These are phyloP conservation scores for Fusarium torreyae DNA, from an alignment of 2,329 filamentous ascomycete species.

Conservation along the genomic window DNA sequence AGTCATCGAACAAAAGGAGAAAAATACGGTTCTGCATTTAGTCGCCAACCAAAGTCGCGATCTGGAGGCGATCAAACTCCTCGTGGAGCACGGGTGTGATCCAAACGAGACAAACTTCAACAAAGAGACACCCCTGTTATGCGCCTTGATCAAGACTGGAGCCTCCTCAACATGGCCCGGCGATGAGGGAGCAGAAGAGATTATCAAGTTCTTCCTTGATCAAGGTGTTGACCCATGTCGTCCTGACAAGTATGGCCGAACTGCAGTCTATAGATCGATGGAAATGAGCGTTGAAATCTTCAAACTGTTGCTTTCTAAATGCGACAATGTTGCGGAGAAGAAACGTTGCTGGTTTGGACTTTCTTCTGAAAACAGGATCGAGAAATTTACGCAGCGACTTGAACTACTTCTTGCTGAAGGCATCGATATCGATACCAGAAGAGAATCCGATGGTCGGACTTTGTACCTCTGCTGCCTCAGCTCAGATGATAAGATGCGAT, in stretches of 20 bases:
- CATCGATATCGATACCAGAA: slow-evolving; percentile 26
- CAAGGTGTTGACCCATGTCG: slow-evolving; percentile 31
- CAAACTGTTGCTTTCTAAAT: slow-evolving; percentile 22
- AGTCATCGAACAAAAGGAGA: background rate
- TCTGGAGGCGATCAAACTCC: slow-evolving; percentile 17
- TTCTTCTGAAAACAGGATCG: fast-evolving
- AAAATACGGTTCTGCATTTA: slow-evolving; percentile 17
- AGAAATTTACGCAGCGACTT: slow-evolving; percentile 15
- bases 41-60: background rate
- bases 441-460: slow-evolving; percentile 14
- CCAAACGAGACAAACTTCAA: background rate
- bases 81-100: slow-evolving; percentile 37
- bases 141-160: background rate
- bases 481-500: background rate
- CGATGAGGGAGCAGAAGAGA: background rate
- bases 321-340: background rate
- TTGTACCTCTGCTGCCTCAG: slow-evolving; percentile 32
- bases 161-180: background rate
- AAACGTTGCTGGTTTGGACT: slow-evolving; percentile 33
- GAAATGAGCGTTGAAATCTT: slow-evolving; percentile 1
- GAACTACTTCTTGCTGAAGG: slow-evolving; percentile 29
- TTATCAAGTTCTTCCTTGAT: slow-evolving; percentile 34
- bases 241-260: background rate
- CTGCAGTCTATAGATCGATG: slow-evolving; percentile 2
- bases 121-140: slow-evolving; percentile 11